Evolutionary conservation across 106 monocot genomes (phyloP), one percentile per base, ranked within the genome.

Genomic region (Acanthochlamys bracteata): DNA sequence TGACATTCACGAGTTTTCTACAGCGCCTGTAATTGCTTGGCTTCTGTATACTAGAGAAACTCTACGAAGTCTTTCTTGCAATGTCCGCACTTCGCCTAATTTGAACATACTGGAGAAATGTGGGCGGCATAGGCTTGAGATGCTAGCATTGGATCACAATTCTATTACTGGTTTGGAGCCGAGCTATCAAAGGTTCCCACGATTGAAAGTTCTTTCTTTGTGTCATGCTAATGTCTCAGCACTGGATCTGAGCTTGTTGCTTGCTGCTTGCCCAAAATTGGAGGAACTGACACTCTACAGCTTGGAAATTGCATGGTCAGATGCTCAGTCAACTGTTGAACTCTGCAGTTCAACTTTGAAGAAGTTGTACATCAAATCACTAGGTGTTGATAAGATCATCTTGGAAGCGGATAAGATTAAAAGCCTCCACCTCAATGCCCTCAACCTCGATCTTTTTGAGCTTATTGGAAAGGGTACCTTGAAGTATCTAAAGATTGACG

Each of bases 21-120:
- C 98, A 22, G 91, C 98, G 41, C 82, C 98, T 41, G 92, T 98
- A 41, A 88, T 98, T 71, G 88, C 98, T 46, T 98, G 98, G 98
- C 81, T 98, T 63, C 78, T 98, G 83, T 98, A 98, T 75, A 92
- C 98, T 12, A 75, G 98, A 74, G 92, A 92, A 72, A 88, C 92
- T 7, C 45, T 98, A 57, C 74, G 76, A 39, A 74, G 78, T 62
- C 52, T 98, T 39, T 78, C 74, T 33, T 98, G 76, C 63, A 98
- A 88, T 67, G 88, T 92, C 55, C 83, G 75, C 0, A 92, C 92
- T 2, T 65, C 72, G 43, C 98, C 98, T 25, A 88, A 67, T 64
- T 72, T 92, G 12, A 92, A 89, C 68, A 79, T 98, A 66, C 68
- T 98, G 57, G 98, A 98, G 39, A 92, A 80, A 70, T 88, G 88